Base-by-base conservation (phyloP, 495 filamentous ascomycete species). In the Aspergillus haitiensis region DNA sequence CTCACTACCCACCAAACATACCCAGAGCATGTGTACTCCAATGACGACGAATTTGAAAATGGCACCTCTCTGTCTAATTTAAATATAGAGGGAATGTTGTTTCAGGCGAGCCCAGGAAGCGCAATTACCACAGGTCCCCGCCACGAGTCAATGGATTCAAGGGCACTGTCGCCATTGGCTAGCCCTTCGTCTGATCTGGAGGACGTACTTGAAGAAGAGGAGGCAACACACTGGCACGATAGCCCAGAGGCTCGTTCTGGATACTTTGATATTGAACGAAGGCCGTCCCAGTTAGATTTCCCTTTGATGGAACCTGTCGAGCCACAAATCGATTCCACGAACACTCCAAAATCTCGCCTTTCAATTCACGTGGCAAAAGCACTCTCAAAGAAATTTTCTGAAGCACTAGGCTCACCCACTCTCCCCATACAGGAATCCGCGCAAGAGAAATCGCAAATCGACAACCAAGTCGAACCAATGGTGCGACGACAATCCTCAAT, bases 181-280 rank as follows among this genome's bases (percentile, higher is more conserved):
- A 76, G 59, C 52, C 72, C 72, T 44, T 64, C 75, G 5, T 76
- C 75, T 21, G 74, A 83, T 27, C 67, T 92, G 33, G 78, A 85
- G 39, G 80, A 91, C 59, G 88, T 94, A 10, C 85, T 87, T 3
- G 90, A 95, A 68, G 90, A 93, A 65, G 89, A 92, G 45, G 71
- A 75, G 64, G 61, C 62, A 9, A 73, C 71, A 7, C 66, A 69
- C 31, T 61, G 69, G 60, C 72, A 70, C 62, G 66, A 72, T 32
- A 74, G 68, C 46, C 66, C 72, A 0, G 64, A 67, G 13, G 55
- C 49, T 52, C 58, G 46, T 65, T 13, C 61, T 50, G 45, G 45
- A 31, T 64, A 60, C 6, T 31, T 55, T n/a, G 55, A 62, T 5
- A 56, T 55, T 34, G 68, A 70, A 34, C 66, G 64, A 18, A 57